Base-by-base conservation (phyloP, 2,329 filamentous ascomycete genomes). In the Uncinocarpus reesii region DNA sequence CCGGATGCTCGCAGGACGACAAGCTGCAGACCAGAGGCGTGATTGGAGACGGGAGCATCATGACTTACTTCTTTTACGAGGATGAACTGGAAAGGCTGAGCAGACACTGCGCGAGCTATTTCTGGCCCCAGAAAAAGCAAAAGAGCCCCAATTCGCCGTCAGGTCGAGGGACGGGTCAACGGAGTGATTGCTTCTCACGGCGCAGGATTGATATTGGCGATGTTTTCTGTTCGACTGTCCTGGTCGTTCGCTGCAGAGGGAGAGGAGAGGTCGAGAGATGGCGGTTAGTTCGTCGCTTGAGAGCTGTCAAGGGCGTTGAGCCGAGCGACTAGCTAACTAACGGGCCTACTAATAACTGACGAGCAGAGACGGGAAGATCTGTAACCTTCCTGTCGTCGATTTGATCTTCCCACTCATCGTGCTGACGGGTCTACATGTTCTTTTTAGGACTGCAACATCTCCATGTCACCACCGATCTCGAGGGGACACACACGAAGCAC, bases 361-460 rank as follows among this genome's bases (percentile, higher is more conserved):
- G 7, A 43, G 34, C 32, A 35, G 21, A 37, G 43, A 38, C 43
- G 43, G 43, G 43, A 46, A 46, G 43, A 46, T 46, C 43, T 46
- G 43, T 46, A 46, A 46, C 43, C 43, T 29, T 36, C 21, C 21
- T n/a, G 18, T 18, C 28, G 18, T 32, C 23, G 11, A 13, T 5
- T 11, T 20, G 34, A 16, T 29, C 21, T 21, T 31, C n/a, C n/a
- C n/a, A n/a, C n/a, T n/a, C 21, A 24, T 36, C 13, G 23, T 35
- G 24, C 38, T 42, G 2, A 38, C 18, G 10, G 35, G 35, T 13
- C 15, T 36, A 37, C 34, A 28, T 37, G 29, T 45, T 16, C 13
- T 31, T 38, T 36, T 31, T 15, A 29, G 41, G 20, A 31, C 28
- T 34, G 18, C 41, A 42, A 42, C 40, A 43, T 2, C 10, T 43